Conservation (phyloP, 768 basidiomycete species). For the Boletus patriciae region DNA sequence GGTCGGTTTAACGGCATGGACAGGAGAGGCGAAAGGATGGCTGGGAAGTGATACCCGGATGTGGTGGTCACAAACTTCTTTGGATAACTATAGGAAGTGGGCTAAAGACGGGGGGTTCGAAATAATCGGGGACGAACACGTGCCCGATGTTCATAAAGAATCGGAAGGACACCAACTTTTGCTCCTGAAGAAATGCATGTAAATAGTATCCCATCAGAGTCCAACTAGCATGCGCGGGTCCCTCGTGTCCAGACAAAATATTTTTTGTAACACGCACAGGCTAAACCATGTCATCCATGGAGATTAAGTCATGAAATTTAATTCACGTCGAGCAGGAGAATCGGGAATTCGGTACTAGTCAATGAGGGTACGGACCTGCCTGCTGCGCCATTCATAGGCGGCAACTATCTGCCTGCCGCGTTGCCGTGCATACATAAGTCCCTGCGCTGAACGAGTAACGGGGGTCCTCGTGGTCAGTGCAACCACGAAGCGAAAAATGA, state of each 20-base stretch:
- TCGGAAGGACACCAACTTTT: slow-evolving; percentile 10
- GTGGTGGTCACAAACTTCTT: slow-evolving; percentile 11
- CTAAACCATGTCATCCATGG: slow-evolving; percentile 1
- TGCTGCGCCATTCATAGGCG: slow-evolving; percentile 23
- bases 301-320: slow-evolving; percentile 20
- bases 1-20: slow-evolving; percentile 2
- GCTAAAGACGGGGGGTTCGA: slow-evolving; percentile 6
- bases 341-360: slow-evolving; percentile 8
- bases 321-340: slow-evolving; percentile 11
- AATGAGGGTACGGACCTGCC: slow-evolving; percentile 18
- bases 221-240: background rate
- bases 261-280: slow-evolving; percentile 1
- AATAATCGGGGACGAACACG: slow-evolving; percentile 11
- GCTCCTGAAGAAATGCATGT: slow-evolving; percentile 9
- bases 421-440: slow-evolving; percentile 26
- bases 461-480: slow-evolving; percentile 26
- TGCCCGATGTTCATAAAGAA: background rate
- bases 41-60: background rate
- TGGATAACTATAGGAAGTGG: slow-evolving; percentile 10
- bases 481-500: slow-evolving; percentile 27
- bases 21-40: slow-evolving; percentile 2
- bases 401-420: background rate
- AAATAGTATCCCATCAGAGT: slow-evolving; percentile 2
- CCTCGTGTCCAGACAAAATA: slow-evolving; percentile 10
- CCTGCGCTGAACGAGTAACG: slow-evolving; percentile 13